These are phyloP conservation scores for Saccharum hybrid DNA, from an alignment of 202 grass and related monocot genomes.

Conservation along the genomic window DNA sequence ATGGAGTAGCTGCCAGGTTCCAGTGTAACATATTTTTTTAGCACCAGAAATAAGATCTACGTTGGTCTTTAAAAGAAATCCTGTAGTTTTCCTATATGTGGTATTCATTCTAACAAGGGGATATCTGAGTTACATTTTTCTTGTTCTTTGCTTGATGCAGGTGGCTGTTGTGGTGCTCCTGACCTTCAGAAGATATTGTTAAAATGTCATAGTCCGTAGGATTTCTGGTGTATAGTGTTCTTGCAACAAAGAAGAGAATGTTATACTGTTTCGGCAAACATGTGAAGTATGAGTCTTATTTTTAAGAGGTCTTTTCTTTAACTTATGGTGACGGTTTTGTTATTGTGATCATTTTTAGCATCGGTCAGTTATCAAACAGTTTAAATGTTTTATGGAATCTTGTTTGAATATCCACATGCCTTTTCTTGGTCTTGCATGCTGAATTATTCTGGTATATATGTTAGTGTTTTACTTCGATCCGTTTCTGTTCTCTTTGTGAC, in stretches of 20 bases:
- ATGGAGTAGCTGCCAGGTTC: background rate
- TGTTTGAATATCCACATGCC: background rate
- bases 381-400: constrained; percentile 24
- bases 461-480: background rate
- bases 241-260: constrained; percentile 29
- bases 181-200: constrained; percentile 39
- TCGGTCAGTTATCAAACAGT: constrained; percentile 30
- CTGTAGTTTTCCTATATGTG: background rate
- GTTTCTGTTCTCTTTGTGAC: background rate
- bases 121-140: constrained; percentile 9
- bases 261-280: background rate
- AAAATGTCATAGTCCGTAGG: constrained; percentile 28
- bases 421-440: constrained; percentile 35
- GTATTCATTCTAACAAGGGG: background rate
- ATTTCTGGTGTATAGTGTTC: constrained; percentile 45
- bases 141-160: constrained; percentile 30
- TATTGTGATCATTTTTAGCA: background rate
- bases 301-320: background rate
- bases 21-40: background rate
- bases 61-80: background rate
- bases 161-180: constrained; percentile 33
- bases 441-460: constrained; percentile 34
- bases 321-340: too few relatives aligned
- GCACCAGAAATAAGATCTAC: background rate
- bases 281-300: background rate